Base-by-base conservation (phyloP, 345 rosid genomes). In the Populus davidiana region DNA sequence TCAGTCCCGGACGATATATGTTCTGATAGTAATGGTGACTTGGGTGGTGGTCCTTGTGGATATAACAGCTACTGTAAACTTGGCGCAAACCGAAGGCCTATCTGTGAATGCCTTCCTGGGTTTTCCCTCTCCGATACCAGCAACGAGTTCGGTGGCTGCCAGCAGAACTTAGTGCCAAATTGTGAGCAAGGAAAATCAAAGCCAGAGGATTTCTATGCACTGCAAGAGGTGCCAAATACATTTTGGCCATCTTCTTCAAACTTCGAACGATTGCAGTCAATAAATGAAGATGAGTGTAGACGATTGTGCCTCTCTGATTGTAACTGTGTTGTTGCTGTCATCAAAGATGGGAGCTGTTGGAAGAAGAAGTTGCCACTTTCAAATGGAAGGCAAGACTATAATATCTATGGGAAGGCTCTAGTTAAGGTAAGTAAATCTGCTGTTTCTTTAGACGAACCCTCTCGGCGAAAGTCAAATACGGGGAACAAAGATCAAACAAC, bases 341-440 rank as follows among this genome's bases (percentile, higher is more conserved):
- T 49, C 25, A 5, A 47, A 4, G 23, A 1, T 7, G 66, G 20
- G 1, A 21, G 2, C 13, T 84, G 82, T 33, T 75, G 72, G 71
- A 81, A 78, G 71, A 81, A 81, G 73, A 84, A 41, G 44, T 44
- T 81, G 25, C 84, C 84, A 0, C 75, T 84, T 6, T 71, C 80
- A 0, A 78, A 75, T 61, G 86, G 82, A 20, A 38, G 62, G 29
- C 1, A 41, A 10, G 77, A 71, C 38, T 17, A 2, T 2, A n/a
- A 0, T 14, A 25, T 5, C 16, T 0, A 38, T 13, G 72, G 77
- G 0, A 80, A 38, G 52, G 79, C 5, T 64, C 70, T 83, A 2
- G 25, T 74, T 50, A 80, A 80, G 50, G 78, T 74, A 49, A 66
- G 69, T 23, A 80, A 80, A 66, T 54, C 36, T 70, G 67, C 59